A percentile compares a stretch with the other conserved stretches of the same genome.
Evolutionary conservation across 148 eudicot species (phyloP).

Genomic region (Spergularia bocconei): DNA sequence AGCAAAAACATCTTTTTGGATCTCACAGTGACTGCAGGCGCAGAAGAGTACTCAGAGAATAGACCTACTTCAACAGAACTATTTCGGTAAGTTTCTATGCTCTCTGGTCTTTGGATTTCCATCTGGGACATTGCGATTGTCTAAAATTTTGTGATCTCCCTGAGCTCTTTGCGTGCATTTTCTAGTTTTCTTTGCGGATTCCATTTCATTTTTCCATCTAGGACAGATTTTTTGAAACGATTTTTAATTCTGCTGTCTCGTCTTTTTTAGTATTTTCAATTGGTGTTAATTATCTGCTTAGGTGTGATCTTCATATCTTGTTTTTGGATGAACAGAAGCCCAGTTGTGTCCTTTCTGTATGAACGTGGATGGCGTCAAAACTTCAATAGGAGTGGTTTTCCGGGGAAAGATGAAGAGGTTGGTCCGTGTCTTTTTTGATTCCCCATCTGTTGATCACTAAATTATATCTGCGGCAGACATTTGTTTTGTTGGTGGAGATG

Average conservation of each 20-base stretch:
- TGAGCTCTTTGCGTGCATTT: background rate
- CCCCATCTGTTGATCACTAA: background rate
- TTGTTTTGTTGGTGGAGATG: background rate
- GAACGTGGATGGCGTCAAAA: constrained; percentile 99
- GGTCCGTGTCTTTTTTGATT: constrained; percentile 1
- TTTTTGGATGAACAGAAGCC: constrained; percentile 55
- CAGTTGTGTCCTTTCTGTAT: constrained; percentile 85
- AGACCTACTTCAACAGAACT: constrained; percentile 76
- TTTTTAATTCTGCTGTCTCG: too few species aligned
- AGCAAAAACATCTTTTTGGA: constrained; percentile 89
- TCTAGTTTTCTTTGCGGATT: background rate
- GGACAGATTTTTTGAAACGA: too few species aligned
- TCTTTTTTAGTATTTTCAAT: too few species aligned
- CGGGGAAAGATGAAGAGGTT: constrained; percentile 98
- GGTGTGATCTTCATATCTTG: background rate
- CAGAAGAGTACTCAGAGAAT: constrained; percentile 63
- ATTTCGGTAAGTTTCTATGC: constrained; percentile 53
- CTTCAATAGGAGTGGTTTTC: constrained; percentile 80
- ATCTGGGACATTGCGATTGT: background rate
- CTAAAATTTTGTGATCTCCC: too few species aligned
- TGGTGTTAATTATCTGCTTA: background rate
- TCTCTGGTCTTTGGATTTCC: background rate
- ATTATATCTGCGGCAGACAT: constrained; percentile 6
- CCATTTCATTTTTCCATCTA: too few species aligned
- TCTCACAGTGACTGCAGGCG: constrained; percentile 86